Evolutionary conservation across 139 green algal species (phyloP), one percentile per base, ranked within the genome.

Genomic region (Coelastrella sp.): DNA sequence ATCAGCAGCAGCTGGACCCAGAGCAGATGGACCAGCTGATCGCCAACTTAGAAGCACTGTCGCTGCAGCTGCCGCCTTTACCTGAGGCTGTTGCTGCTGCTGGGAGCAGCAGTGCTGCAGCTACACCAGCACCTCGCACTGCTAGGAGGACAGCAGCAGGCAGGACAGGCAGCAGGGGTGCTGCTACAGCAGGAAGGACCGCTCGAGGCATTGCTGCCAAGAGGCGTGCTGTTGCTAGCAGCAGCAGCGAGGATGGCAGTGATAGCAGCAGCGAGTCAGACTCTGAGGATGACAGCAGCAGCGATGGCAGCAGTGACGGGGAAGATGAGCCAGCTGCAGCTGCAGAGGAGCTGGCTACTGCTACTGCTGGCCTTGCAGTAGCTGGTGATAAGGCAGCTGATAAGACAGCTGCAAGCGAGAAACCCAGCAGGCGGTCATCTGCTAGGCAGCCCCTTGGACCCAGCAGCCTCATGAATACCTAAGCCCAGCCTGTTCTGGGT

Each of bases 371-470:
- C 64, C 64, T 71, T 14, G 13, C 64, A 11, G 0, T 14, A 2
- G 13, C 64, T 16, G 16, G 13, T 7, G 11, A 14, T 4, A 71
- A 71, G 16, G 61, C 20, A 60, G 61, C 7, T 13, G 59, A 47
- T 1, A 47, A 47, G 32, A 47, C 20, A 60, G 61, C 59, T 74
- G 59, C 59, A 74, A 22, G 59, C 64, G 80, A 3, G 13, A 3
- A 4, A 22, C 59, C 80, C 7, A 86, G 80, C 59, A 86, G 59
- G 19, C n/a, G 59, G n/a, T 59, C 59, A 58, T 11, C 58, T 20
- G 14, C 61, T 23, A 77, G 81, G 81, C 81, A 87, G 64, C 81
- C 81, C 4, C 64, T 87, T 22, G 61, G 60, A 2, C 81, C 81
- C 13, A 87, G 60, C 14, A 87, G 13, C 32, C 14, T 77, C 3